Percentiles rank a stretch among this genome's conserved stretches.
phyloP scores from a whole-genome alignment of 1,284 basidiomycete species.

The Hemileia vastatrix region DNA sequence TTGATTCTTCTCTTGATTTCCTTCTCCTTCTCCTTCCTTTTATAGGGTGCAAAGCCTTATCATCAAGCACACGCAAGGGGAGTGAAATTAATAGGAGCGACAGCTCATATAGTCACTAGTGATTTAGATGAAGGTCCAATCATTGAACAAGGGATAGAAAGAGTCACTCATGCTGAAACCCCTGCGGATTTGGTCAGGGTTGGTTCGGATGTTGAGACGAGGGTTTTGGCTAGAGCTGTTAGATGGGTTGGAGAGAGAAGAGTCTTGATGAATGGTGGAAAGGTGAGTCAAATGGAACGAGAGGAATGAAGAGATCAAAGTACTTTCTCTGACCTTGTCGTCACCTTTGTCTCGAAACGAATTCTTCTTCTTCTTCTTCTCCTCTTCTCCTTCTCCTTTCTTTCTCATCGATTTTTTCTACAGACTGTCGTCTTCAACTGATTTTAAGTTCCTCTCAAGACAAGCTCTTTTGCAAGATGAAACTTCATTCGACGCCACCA shows the following conservation, averaged over 20 bases:
- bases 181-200: slow-evolving; percentile 34
- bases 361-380: neutral
- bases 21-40: neutral
- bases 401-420: no score
- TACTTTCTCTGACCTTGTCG: no score
- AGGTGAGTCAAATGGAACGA: no score
- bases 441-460: no score
- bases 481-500: no score
- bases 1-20: neutral
- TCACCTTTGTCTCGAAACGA: neutral
- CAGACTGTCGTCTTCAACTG: slow-evolving; percentile 41
- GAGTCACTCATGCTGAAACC: slow-evolving; percentile 35
- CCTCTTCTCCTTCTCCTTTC: no score
- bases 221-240: slow-evolving; percentile 38
- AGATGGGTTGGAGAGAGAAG: slow-evolving; percentile 39
- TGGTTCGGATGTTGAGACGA: slow-evolving; percentile 37
- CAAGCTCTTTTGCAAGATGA: no score
- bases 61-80: slow-evolving; percentile 40
- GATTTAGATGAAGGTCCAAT: slow-evolving; percentile 43
- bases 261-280: slow-evolving; percentile 38
- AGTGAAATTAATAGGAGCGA: slow-evolving; percentile 41
- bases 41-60: slow-evolving; percentile 38
- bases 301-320: neutral
- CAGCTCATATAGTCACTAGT: slow-evolving; percentile 39
- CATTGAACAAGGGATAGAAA: slow-evolving; percentile 40